These are phyloP conservation scores for Penicillium frequentans DNA, from an alignment of 2,329 filamentous ascomycete species.

Conservation along the genomic window DNA sequence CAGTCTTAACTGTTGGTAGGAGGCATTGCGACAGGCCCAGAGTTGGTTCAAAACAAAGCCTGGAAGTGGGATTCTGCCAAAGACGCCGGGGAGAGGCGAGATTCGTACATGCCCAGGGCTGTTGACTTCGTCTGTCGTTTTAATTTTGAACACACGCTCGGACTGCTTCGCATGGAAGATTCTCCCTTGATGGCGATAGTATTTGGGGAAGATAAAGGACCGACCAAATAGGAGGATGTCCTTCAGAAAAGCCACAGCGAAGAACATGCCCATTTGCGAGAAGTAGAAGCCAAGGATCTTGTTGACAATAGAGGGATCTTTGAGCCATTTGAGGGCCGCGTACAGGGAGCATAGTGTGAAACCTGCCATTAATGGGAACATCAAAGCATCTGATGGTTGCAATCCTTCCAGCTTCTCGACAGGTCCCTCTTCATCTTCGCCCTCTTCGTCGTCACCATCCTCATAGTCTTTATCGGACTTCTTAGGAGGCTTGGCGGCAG, in stretches of 20 bases:
- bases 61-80: conserved; percentile 51
- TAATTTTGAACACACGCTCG: conserved; percentile 29
- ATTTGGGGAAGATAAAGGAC: conserved; percentile 70
- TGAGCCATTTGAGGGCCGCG: conserved; percentile 83
- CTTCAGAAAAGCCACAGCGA: conserved; percentile 70
- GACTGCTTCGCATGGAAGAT: conserved; percentile 49
- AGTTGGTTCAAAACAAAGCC: conserved; percentile 33
- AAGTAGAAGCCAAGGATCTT: conserved; percentile 83
- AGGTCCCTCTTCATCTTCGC: conserved; percentile 53
- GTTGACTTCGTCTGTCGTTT: conserved; percentile 17
- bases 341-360: conserved; percentile 73
- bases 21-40: conserved; percentile 52
- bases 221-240: conserved; percentile 66
- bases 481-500: conserved; percentile 65
- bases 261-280: conserved; percentile 74
- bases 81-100: conserved; percentile 55
- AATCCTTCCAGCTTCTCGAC: conserved; percentile 66
- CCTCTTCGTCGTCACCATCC: conserved; percentile 43
- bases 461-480: conserved; percentile 39
- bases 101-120: conserved; percentile 7
- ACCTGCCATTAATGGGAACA: conserved; percentile 79
- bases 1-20: conserved; percentile 53
- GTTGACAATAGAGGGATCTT: conserved; percentile 79
- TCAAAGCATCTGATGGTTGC: conserved; percentile 74
- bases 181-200: conserved; percentile 58